A percentile compares a stretch with the other conserved stretches of the same genome.
Evolutionary conservation across 2,329 filamentous ascomycete species (phyloP).

Genomic region (Fusarium floridanum): DNA sequence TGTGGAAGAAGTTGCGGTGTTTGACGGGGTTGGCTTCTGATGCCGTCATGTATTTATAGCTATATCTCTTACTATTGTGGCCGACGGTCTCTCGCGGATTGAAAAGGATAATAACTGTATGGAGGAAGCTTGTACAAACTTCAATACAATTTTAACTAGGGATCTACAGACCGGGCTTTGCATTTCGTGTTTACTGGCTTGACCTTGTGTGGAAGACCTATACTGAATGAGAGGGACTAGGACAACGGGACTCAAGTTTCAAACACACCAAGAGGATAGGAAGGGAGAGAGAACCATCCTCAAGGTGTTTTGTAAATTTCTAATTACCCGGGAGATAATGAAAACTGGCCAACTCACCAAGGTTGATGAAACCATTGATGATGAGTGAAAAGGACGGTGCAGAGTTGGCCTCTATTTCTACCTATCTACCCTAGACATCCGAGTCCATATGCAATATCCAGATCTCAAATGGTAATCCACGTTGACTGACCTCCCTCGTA

Average conservation of each 20-base stretch:
- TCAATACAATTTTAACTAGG: neutral
- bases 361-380: neutral
- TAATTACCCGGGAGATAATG: neutral
- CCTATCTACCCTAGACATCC: neutral
- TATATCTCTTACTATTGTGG: too few relatives aligned
- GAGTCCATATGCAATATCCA: neutral
- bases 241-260: conserved; percentile 25
- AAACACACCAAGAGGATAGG: neutral
- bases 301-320: neutral
- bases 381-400: neutral
- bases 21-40: too few relatives aligned
- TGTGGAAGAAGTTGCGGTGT: neutral
- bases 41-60: too few relatives aligned
- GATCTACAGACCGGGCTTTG: neutral
- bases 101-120: neutral
- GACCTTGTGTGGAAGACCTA: neutral
- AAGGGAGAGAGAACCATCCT: neutral
- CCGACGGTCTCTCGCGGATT: too few relatives aligned
- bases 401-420: neutral
- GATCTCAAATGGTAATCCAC: neutral
- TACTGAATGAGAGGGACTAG: conserved; percentile 9
- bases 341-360: neutral
- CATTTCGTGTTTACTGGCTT: neutral
- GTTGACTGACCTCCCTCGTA: neutral
- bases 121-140: neutral